Evolutionary conservation across 108 stramenopile genomes (phyloP), one percentile per base, ranked within the genome.

Genomic region (Conticribra weissflogii): DNA sequence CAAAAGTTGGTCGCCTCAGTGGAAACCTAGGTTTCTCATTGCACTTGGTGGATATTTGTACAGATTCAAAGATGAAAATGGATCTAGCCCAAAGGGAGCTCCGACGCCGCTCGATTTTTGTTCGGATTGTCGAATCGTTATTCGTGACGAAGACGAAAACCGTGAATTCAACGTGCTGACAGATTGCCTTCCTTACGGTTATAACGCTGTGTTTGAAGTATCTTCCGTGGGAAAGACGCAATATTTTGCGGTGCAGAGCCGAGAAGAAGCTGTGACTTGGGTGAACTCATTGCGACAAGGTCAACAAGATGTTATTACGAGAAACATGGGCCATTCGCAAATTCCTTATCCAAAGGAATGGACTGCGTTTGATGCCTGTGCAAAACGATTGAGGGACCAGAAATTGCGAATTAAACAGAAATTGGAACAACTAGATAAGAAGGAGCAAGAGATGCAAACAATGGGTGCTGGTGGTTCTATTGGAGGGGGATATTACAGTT

Each of bases 1-100:
- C 3, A 59, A 44, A 3, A 71, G 71, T 24, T 77, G 90, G 63
- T 55, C 49, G 14, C 93, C 93, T 4, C 55, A 66, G 7, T 94
- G 93, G 93, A 83, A 85, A 47, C 69, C 66, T 60, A 85, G 93
- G 25, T 80, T 86, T 61, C 48, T 94, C 2, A 83, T 94, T 62
- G 77, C 83, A 7, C 59, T 90, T 48, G 93, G 93, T 34, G 79
- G 72, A n/a, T 91, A 85, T 65, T 70, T 94, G 24, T 94, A 94
- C 67, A 84, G 87, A 71, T 93, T 88, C 59, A 68, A 76, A 53
- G 82, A 86, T 54, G 63, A 74, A 31, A 46, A 71, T 41, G 74
- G 81, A 8, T 16, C 53, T 29, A 33, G 56, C 25, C 86, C 88
- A 3, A 93, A 93, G 66, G 92, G 92, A 47, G 68, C 78, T 8